Conservation (phyloP, 169 alveolate species). For the Plasmodium relictum region DNA sequence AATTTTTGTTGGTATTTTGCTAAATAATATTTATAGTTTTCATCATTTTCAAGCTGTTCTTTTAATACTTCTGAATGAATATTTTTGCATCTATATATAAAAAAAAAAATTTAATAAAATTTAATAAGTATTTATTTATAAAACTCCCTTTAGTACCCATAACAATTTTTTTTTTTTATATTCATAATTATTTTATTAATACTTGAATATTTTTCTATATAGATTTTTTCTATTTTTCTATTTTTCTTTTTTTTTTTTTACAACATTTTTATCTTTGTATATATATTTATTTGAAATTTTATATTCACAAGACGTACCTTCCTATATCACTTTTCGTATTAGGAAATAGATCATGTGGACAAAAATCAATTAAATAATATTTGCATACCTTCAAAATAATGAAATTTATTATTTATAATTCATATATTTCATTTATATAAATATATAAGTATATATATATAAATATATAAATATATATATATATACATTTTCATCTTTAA, state of each 20-base stretch:
- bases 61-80: conserved; percentile 67
- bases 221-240: too few relatives aligned
- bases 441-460: conserved; percentile 9
- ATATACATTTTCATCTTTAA: conserved; percentile 80
- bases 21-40: conserved; percentile 59
- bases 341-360: conserved; percentile 94
- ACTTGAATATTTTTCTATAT: background rate
- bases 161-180: conserved; percentile 4
- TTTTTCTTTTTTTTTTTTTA: too few relatives aligned
- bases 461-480: background rate
- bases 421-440: conserved; percentile 1
- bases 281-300: too few relatives aligned
- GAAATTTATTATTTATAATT: background rate
- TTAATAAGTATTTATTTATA: background rate
- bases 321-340: conserved; percentile 93
- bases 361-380: conserved; percentile 90
- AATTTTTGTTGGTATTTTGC: conserved; percentile 67
- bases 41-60: conserved; percentile 62
- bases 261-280: too few relatives aligned
- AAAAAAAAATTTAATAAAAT: background rate
- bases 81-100: conserved; percentile 49
- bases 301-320: conserved; percentile 76
- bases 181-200: conserved; percentile 24
- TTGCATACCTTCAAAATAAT: conserved; percentile 87
- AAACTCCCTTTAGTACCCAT: background rate